A percentile compares a stretch with the other conserved stretches of the same genome.
Evolutionary conservation across 2,329 filamentous ascomycete genomes (phyloP).

Genomic region (Fusarium marasasianum): DNA sequence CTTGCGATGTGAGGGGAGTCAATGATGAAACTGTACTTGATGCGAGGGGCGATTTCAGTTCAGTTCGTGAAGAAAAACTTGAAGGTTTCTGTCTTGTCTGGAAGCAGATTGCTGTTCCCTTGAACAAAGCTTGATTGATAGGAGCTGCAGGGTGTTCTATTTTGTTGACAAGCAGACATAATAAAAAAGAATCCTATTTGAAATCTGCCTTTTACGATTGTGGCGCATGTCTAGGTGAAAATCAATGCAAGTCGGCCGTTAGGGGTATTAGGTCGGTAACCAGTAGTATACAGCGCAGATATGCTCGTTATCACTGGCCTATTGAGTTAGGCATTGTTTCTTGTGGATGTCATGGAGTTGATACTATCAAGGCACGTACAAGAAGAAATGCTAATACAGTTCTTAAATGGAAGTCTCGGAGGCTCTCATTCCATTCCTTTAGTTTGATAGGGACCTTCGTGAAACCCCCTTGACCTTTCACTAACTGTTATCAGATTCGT

Average conservation of each 20-base stretch:
- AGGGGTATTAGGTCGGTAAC: neutral
- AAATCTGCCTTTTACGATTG: neutral
- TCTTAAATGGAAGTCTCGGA: neutral
- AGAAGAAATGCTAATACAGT: neutral
- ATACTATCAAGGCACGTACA: neutral
- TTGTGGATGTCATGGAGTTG: too few species aligned
- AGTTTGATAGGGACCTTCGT: neutral
- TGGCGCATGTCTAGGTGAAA: neutral
- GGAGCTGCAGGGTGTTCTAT: conserved; percentile 8
- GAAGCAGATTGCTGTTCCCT: neutral
- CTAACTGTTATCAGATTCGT: neutral
- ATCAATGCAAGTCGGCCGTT: neutral
- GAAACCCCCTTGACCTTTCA: neutral
- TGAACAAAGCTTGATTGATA: conserved; percentile 10
- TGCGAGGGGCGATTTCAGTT: neutral
- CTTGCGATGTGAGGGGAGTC: conserved; percentile 16
- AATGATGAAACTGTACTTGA: neutral
- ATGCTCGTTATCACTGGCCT: neutral
- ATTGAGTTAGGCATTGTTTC: neutral
- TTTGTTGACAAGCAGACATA: conserved; percentile 1
- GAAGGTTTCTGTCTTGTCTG: neutral
- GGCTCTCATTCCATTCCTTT: neutral
- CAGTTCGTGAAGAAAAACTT: conserved; percentile 12
- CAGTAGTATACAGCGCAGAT: neutral
- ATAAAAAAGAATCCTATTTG: neutral